Evolutionary conservation across 2,329 filamentous ascomycete genomes (phyloP), one percentile per base, ranked within the genome.

Genomic region (Aureobasidium pullulans): DNA sequence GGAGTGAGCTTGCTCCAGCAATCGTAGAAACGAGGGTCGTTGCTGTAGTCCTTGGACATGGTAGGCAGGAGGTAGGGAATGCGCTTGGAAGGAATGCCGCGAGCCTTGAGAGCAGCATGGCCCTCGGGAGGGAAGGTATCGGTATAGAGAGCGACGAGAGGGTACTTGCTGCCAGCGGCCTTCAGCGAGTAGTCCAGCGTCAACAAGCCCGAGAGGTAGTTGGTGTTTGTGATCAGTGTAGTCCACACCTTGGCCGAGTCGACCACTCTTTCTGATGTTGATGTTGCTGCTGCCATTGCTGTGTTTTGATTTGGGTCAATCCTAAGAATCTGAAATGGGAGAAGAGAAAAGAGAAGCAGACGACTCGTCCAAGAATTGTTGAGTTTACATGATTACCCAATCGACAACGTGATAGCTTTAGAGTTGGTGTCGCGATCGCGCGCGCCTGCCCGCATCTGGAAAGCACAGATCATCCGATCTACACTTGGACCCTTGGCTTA

Each of bases 1-100:
- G 88, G 84, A 15, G 86, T 83, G 31, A 96, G 82, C 75, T 96
- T 96, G 73, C 82, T 89, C 90, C 90, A 96, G 79, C 87, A 91
- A 73, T 95, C 89, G 74, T 90, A 87, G 79, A 96, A 96, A 66
- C 91, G 86, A 52, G 87, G 85, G 72, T 96, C 90, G 62, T 88
- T 82, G 67, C 78, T 81, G 76, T 85, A 95, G 74, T 89, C 85
- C 62, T 84, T 85, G 53, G 77, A 71, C 36, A 79, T 73, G 2
- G 81, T 80, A 1, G 90, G 89, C 10, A 88, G 77, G 40, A 96
- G 81, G 72, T 89, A 88, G 50, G 85, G 82, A 66, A 95, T 85
- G 66, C 79, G 82, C 72, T 88, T 84, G 61, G 82, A 82, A 31
- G 84, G 78, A 65, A 96, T 92, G 54, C 81, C 79, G 64, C 90